Conservation (phyloP, 75 land plant species). For the Azolla pinnata region DNA sequence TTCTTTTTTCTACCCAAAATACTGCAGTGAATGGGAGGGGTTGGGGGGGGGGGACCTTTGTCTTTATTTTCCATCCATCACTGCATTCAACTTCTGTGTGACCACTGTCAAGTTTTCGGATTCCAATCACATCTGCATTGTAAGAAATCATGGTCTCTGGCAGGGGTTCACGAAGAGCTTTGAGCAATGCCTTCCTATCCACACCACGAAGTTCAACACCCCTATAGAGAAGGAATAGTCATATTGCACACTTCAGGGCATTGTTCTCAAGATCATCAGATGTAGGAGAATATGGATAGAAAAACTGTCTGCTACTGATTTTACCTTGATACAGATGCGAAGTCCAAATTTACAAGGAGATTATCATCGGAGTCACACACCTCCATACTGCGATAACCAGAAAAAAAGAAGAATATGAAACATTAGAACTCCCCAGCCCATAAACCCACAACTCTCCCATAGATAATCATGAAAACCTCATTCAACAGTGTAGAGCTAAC, state of each 20-base stretch:
- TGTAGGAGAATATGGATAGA: not conserved
- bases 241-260: not conserved
- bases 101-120: slow-evolving; percentile 19
- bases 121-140: slow-evolving; percentile 38
- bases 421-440: too few relatives aligned
- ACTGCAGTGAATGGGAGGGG: not conserved
- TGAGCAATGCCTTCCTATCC: slow-evolving; percentile 54
- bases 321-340: not conserved
- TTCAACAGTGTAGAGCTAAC: too few relatives aligned
- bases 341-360: not conserved
- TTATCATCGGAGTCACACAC: not conserved
- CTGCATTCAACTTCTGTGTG: slow-evolving; percentile 34
- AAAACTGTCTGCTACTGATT: too few relatives aligned
- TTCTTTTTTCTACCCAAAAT: too few relatives aligned
- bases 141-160: slow-evolving; percentile 45
- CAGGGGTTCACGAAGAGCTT: slow-evolving; percentile 50
- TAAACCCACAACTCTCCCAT: too few relatives aligned
- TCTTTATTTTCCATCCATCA: slow-evolving; percentile 36
- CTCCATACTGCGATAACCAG: not conserved
- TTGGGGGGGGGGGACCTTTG: slow-evolving; percentile 37
- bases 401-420: not conserved
- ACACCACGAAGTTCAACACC: slow-evolving; percentile 51
- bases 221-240: not conserved
- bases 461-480: too few relatives aligned
- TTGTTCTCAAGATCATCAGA: not conserved